Evolutionary conservation across 1,139 yeast species (phyloP), one percentile per base, ranked within the genome.

Genomic region (Lodderomyces margitis): DNA sequence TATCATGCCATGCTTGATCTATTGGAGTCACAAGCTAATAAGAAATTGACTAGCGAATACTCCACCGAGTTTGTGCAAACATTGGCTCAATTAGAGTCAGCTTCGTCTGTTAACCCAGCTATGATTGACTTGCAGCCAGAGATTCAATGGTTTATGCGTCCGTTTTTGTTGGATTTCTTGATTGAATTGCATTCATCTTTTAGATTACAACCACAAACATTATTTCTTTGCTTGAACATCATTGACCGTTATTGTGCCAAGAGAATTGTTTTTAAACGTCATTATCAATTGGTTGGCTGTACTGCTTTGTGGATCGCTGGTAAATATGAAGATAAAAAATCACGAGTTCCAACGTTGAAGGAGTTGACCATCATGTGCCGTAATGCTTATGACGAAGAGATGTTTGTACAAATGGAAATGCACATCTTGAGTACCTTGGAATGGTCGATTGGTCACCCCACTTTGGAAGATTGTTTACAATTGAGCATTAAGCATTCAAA

Each of bases 221-320:
- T 91, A 42, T 87, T 86, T 54, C 72, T 87, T 45, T 83, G 95
- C 40, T 75, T 88, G 59, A 83, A 82, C 61, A 81, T 91, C 49
- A 81, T 88, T 36, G 98, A 92, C 63, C 79, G 96, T 48, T 92
- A 92, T 67, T 84, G 96, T 59, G 86, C 97, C 30, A 85, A 82
- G 55, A 75, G 98, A 50, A 84, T 91, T 15, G 95, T 91, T n/a
- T 87, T 84, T 64, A 87, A 86, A 57, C 81, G 89, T 51, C 98
- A 92, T 61, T 89, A 88, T 61, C 97, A 91, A 61, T 70, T 92
- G 48, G 92, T 92, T 11, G 96, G 96, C 2, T 86, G 96, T 56
- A 85, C 96, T 2, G 87, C 96, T 4, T 72, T 92, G 42, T 91
- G 98, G 97, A 81, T 92, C 37, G 96, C 98, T 6, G 88, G 95